phyloP scores from a whole-genome alignment of 2,329 filamentous ascomycete species.

The Colletotrichum chrysophilum region DNA sequence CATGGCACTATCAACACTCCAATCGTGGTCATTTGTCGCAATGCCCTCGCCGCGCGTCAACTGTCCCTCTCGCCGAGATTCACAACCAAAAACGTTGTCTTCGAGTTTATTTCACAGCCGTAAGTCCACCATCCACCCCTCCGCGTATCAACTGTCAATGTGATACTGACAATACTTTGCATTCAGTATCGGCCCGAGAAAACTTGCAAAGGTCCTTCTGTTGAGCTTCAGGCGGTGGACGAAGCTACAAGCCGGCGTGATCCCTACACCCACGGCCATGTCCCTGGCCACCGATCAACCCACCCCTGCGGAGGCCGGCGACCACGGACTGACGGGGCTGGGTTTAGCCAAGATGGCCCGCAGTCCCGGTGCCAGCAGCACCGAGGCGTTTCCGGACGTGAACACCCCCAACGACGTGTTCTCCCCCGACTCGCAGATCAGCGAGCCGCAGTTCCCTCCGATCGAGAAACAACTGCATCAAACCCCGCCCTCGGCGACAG shows the following conservation, averaged over 20 bases:
- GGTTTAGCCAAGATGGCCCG: not conserved
- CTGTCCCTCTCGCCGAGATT: constrained; percentile 22
- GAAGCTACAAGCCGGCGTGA: not conserved
- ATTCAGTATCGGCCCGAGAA: constrained; percentile 38
- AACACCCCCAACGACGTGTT: fast-evolving
- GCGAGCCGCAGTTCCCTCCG: not conserved
- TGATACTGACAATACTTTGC: fast-evolving
- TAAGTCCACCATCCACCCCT: constrained; percentile 23
- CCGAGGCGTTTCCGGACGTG: not conserved
- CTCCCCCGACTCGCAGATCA: not conserved
- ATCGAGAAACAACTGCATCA: not conserved
- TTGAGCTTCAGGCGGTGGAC: constrained; percentile 32
- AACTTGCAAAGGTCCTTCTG: constrained; percentile 37
- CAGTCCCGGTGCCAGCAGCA: not conserved
- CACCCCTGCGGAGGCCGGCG: no score
- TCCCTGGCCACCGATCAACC: not conserved
- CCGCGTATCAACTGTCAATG: fast-evolving
- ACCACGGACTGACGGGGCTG: no score
- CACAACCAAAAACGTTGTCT: constrained; percentile 24
- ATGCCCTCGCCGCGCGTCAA: constrained; percentile 32
- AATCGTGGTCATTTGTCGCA: constrained; percentile 35
- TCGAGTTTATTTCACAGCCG: constrained; percentile 44
- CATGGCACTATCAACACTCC: not conserved
- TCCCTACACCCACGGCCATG: not conserved
- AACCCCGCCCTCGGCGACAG: fast-evolving